A percentile compares a stretch with the other conserved stretches of the same genome.
These are phyloP conservation scores for Serendipita sp. DNA, from an alignment of 768 basidiomycete genomes.

Conservation along the genomic window DNA sequence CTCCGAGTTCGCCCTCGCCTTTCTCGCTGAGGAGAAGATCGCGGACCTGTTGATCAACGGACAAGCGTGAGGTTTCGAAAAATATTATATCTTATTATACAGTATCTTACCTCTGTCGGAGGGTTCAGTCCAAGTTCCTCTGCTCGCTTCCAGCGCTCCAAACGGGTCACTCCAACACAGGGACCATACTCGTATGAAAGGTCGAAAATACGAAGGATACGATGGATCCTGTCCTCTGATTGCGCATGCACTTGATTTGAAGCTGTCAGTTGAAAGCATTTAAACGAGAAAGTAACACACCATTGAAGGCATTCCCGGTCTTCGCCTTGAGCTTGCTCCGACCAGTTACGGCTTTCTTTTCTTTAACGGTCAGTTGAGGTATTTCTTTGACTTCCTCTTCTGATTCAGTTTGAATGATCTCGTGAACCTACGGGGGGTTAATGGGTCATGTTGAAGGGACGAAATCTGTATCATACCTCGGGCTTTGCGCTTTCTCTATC, in stretches of 20 bases:
- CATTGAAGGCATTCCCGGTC: background rate
- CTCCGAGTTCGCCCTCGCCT: conserved; percentile 30
- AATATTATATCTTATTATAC: too few species aligned
- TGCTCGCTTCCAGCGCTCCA: conserved; percentile 83
- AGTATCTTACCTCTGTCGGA: conserved; percentile 47
- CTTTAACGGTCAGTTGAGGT: background rate
- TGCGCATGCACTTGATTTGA: conserved; percentile 43
- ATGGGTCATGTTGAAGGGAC: background rate
- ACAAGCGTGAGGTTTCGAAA: background rate
- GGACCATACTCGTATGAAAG: conserved; percentile 69
- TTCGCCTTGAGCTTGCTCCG: background rate
- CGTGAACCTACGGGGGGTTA: background rate
- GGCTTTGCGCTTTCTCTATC: background rate
- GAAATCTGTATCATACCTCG: too few species aligned
- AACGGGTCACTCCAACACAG: conserved; percentile 58
- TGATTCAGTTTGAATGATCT: background rate
- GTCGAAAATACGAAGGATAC: conserved; percentile 69
- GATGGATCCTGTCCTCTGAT: conserved; percentile 44
- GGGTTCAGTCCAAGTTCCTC: conserved; percentile 62
- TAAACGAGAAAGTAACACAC: background rate
- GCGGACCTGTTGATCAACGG: conserved; percentile 35
- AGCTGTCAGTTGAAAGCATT: background rate
- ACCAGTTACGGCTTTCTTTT: background rate
- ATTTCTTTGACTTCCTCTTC: background rate
- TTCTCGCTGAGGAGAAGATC: conserved; percentile 62